These are phyloP conservation scores for Pyrus betulifolia DNA, from an alignment of 306 rosid genomes.

Conservation along the genomic window DNA sequence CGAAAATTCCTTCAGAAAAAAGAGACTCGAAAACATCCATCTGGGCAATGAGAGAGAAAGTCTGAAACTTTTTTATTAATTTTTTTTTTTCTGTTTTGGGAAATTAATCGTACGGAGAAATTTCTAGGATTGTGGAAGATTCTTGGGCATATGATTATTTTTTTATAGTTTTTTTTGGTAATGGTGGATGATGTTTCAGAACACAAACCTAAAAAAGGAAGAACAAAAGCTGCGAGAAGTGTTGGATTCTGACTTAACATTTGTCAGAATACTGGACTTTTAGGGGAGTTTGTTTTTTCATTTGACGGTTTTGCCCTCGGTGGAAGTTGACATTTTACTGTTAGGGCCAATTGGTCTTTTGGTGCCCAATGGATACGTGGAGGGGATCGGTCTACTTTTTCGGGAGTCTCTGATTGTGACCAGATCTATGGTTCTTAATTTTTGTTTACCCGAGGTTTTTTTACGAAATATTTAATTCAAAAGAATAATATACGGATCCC, in stretches of 20 bases:
- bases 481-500: too few relatives aligned
- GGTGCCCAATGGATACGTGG: not conserved
- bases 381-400: not conserved
- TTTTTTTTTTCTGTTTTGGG: not conserved
- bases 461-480: too few relatives aligned
- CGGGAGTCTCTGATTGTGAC: not conserved
- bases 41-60: conserved; percentile 4
- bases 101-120: not conserved
- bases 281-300: not conserved
- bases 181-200: conserved; percentile 16
- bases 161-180: not conserved
- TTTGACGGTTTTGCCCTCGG: conserved; percentile 16
- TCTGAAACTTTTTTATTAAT: not conserved
- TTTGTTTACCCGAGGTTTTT: not conserved
- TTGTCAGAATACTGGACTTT: conserved; percentile 13
- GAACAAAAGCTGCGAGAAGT: conserved; percentile 20
- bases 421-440: not conserved
- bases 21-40: not conserved
- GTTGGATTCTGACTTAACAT: conserved; percentile 27
- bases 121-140: conserved; percentile 3
- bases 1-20: conserved; percentile 8
- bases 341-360: not conserved
- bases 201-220: conserved; percentile 15
- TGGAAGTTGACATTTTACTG: not conserved
- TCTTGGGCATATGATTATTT: not conserved